Evolutionary conservation across 148 eudicot species (phyloP).

Genomic region (Linanthus parryae): DNA sequence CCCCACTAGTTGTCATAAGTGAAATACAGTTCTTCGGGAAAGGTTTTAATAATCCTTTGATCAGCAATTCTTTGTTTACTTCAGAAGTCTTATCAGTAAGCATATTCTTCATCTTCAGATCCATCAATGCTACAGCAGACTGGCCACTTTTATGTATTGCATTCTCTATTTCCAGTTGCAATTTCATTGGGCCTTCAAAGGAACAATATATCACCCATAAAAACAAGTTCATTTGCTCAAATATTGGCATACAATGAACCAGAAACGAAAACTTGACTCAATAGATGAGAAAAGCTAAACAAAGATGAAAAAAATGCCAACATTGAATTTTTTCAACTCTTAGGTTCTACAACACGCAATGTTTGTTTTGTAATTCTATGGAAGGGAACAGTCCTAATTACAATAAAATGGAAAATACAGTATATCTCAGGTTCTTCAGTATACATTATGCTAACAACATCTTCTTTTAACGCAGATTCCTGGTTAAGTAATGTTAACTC

Average conservation of each 20-base stretch:
- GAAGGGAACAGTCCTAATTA: too few relatives aligned
- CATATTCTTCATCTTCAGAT: conserved; percentile 83
- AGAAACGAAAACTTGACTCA: too few relatives aligned
- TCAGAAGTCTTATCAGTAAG: conserved; percentile 55
- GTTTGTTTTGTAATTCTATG: too few relatives aligned
- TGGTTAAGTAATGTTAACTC: too few relatives aligned
- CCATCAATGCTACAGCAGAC: conserved; percentile 64
- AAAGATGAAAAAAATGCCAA: too few relatives aligned
- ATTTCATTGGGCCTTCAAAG: conserved; percentile 42
- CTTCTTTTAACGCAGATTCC: too few relatives aligned
- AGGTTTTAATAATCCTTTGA: conserved; percentile 67
- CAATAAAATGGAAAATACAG: too few relatives aligned
- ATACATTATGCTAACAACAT: too few relatives aligned
- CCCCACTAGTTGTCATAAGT: conserved; percentile 94
- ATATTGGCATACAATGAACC: neutral
- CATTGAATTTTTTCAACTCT: too few relatives aligned
- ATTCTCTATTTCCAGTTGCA: conserved; percentile 82
- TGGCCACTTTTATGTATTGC: conserved; percentile 61
- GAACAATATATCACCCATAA: neutral
- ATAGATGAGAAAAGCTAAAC: too few relatives aligned
- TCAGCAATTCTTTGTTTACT: conserved; percentile 55
- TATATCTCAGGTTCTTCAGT: too few relatives aligned
- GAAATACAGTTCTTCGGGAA: conserved; percentile 90
- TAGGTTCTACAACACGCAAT: too few relatives aligned
- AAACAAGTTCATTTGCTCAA: conserved; percentile 3